Base-by-base conservation (phyloP, 768 basidiomycete species). In the Tephrocybe sp. region DNA sequence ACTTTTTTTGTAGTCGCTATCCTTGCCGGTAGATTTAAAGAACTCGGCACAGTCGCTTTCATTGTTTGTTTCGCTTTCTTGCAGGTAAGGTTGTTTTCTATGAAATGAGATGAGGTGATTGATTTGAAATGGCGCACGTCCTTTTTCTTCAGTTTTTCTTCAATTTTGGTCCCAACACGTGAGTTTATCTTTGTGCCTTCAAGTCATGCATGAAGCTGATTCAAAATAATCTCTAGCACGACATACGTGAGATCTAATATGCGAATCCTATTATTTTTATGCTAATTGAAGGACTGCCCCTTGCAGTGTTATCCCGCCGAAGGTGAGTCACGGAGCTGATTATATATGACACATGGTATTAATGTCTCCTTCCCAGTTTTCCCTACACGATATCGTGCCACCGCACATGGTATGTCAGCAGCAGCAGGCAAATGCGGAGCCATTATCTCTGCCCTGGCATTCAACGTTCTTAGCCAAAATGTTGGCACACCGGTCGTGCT, bases 151-250 rank as follows among this genome's bases (percentile, higher is more conserved):
- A 83, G 73, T 87, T 87, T 72, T 87, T 89, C 75, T 89, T 89
- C 75, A 89, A 89, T 70, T 90, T 88, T 59, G 87, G 88, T 16
- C 84, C 85, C 3, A 89, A 88, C 61, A 70, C 80, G 76, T 83
- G 60, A 56, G 80, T 67, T 16, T 30, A 43, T 32, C 20, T 17
- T 14, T 49, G 4, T 41, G 44, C 17, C 19, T 9, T n/a, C 44
- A 22, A 8, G 43, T 17, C 6, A n/a, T 22, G 13, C 22, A 14
- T 11, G 22, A 14, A 48, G 13, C 34, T 53, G 33, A 41, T 16
- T 16, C 42, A 9, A 42, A 14, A 14, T 23, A 17, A 35, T 9
- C 12, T 42, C 43, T 42, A 80, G 77, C 12, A 83, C 80, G 5
- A 77, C 81, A 53, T 83, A 78, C 48, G 77, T 82, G 60, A 46